These are phyloP conservation scores for Epichloe gansuensis DNA, from an alignment of 2,329 filamentous ascomycete genomes.

Conservation along the genomic window DNA sequence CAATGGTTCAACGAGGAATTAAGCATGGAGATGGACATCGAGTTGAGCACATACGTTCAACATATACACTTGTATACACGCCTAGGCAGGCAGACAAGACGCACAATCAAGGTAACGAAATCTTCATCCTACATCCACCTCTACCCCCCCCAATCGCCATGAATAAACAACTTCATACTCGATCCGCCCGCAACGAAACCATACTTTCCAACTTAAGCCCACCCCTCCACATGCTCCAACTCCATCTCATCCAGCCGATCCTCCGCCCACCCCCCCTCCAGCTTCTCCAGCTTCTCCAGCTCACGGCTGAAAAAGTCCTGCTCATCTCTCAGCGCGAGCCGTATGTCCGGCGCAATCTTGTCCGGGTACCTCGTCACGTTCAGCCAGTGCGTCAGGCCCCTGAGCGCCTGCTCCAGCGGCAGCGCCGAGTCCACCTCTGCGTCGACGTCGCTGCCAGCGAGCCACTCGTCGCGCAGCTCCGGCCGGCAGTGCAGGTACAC, in stretches of 20 bases:
- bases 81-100: too few species aligned
- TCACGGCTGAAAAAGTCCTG: constrained; percentile 70
- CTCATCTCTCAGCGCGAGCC: constrained; percentile 53
- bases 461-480: constrained; percentile 89
- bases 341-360: constrained; percentile 50
- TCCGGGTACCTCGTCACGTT: constrained; percentile 75
- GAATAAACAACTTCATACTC: neutral
- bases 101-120: too few species aligned
- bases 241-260: constrained; percentile 22
- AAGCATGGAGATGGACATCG: too few species aligned
- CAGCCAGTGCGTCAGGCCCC: constrained; percentile 88
- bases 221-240: constrained; percentile 21
- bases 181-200: neutral
- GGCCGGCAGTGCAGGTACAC: constrained; percentile 90
- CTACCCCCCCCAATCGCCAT: neutral
- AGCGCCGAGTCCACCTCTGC: constrained; percentile 87
- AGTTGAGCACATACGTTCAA: too few species aligned
- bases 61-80: too few species aligned
- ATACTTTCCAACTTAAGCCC: constrained; percentile 7
- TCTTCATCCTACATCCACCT: neutral
- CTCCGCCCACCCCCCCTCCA: constrained; percentile 31
- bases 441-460: constrained; percentile 81
- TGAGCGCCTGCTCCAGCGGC: constrained; percentile 79
- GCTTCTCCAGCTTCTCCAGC: constrained; percentile 53
- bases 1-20: too few species aligned